Base-by-base conservation (phyloP, 177 flowering plant genomes). In the Telopea speciosissima region DNA sequence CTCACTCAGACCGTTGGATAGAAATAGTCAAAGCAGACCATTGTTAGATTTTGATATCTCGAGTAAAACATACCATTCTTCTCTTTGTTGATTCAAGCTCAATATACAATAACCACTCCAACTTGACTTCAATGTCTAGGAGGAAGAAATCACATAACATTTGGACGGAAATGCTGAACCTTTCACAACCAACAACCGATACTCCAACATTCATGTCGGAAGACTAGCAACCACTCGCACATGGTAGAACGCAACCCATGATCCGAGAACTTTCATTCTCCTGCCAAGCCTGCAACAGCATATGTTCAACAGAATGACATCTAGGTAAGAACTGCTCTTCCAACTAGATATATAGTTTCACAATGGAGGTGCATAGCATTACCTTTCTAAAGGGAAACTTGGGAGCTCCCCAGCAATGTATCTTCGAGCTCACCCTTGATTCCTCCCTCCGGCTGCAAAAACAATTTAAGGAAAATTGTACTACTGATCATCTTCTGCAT, bases 381-480 rank as follows among this genome's bases (percentile, higher is more conserved):
- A 86, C 89, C 89, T 83, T 84, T 52, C 67, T 80, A 16, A 76
- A 31, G 21, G 76, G 74, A 36, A 79, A 72, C 66, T 70, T 77
- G 11, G 87, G 86, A 69, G 82, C 75, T 79, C 82, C 75, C 89
- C 91, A 86, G 72, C 90, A 84, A 56, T 76, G 80, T 12, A 75
- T 45, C 73, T 80, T 84, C 0, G 85, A 63, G 49, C 64, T 65
- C 33, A 62, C 54, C 62, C 42, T 36, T 5, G 76, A 70, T 40
- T 72, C 74, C 59, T 83, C 81, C 73, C 36, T 72, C 69, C 26
- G 19, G 63, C 86, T 86, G 85, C 84, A 73, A 52, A 21, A 63
- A 65, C 24, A 54, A 49, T 68, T 3, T 21, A 63, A 11, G 60
- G 24, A 49, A 22, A 75, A 62, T 19, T 9, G 54, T 8, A 28